Percentiles rank a stretch among this genome's conserved stretches.
These are phyloP conservation scores for Boletus holoroseus DNA, from an alignment of 1,284 basidiomycete species.

Conservation along the genomic window DNA sequence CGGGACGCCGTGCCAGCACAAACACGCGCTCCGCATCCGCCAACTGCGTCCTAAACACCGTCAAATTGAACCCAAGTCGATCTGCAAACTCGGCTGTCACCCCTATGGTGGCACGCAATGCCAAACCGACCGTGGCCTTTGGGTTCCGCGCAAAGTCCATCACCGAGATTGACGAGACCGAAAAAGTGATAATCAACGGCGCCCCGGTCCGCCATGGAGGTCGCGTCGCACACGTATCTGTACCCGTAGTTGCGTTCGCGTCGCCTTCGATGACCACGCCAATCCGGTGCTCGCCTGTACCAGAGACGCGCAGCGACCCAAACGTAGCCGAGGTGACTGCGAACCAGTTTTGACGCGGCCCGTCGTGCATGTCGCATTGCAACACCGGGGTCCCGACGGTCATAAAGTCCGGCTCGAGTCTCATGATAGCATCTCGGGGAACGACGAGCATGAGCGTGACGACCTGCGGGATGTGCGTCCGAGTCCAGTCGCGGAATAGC, in stretches of 20 bases:
- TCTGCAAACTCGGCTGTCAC: conserved; percentile 4
- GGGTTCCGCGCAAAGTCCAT: conserved; percentile 18
- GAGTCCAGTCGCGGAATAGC: conserved; percentile 21
- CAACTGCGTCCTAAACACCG: conserved; percentile 31
- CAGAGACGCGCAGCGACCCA: conserved; percentile 31
- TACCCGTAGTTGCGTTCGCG: neutral
- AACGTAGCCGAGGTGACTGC: conserved; percentile 35
- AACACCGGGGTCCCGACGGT: conserved; percentile 35
- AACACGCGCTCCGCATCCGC: conserved; percentile 32
- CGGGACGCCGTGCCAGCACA: conserved; percentile 22
- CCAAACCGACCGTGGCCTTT: conserved; percentile 25
- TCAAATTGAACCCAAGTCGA: conserved; percentile 26
- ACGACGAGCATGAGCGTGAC: conserved; percentile 27
- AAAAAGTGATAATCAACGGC: conserved; percentile 37
- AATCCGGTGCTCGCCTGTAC: conserved; percentile 17
- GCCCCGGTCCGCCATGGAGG: conserved; percentile 31
- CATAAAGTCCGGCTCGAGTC: conserved; percentile 20
- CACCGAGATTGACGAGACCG: conserved; percentile 33
- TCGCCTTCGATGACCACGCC: conserved; percentile 32
- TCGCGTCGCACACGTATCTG: neutral
- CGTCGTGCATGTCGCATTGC: conserved; percentile 32
- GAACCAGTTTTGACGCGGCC: conserved; percentile 31
- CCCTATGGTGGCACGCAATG: conserved; percentile 25
- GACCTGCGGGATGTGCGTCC: conserved; percentile 12
- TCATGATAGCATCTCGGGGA: conserved; percentile 20